Conservation (phyloP, 768 basidiomycete genomes). For the Naganishia kalamii region DNA sequence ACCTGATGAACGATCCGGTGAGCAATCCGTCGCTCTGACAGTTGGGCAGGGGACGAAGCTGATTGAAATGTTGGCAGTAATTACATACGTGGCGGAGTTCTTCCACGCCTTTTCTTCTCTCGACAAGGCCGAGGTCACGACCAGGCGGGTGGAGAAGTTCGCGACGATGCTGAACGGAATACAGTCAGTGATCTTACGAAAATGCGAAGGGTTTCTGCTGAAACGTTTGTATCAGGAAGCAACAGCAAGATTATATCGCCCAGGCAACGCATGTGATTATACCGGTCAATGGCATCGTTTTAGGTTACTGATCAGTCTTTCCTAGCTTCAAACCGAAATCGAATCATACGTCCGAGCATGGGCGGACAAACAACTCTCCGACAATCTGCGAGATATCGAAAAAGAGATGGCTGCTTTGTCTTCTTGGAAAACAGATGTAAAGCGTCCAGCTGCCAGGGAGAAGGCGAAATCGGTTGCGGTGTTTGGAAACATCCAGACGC, state of each 20-base stretch:
- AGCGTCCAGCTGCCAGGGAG: slow-evolving; percentile 71
- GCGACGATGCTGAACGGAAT: slow-evolving; percentile 77
- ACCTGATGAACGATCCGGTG: slow-evolving; percentile 79
- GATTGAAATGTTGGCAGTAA: slow-evolving; percentile 52
- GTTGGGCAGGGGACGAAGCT: neutral
- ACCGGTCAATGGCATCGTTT: neutral
- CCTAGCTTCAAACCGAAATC: neutral
- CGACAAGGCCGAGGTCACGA: slow-evolving; percentile 93
- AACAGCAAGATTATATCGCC: slow-evolving; percentile 4
- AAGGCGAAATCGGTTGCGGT: slow-evolving; percentile 86
- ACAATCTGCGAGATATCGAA: slow-evolving; percentile 6
- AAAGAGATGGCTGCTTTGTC: slow-evolving; percentile 1
- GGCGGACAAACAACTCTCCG: slow-evolving; percentile 1
- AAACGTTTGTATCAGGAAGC: neutral
- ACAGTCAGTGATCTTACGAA: slow-evolving; percentile 30
- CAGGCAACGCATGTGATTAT: slow-evolving; percentile 4
- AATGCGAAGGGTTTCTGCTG: neutral
- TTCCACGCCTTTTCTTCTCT: slow-evolving; percentile 98
- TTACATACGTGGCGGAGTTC: slow-evolving; percentile 95
- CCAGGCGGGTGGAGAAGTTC: slow-evolving; percentile 88
- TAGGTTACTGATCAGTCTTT: neutral
- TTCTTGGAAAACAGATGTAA: slow-evolving; percentile 41
- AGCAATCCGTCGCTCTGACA: neutral
- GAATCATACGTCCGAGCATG: slow-evolving; percentile 1
- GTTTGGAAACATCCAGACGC: slow-evolving; percentile 88